These are phyloP conservation scores for Magnusiomyces fungicola DNA, from an alignment of 1,139 yeast species.

Conservation along the genomic window DNA sequence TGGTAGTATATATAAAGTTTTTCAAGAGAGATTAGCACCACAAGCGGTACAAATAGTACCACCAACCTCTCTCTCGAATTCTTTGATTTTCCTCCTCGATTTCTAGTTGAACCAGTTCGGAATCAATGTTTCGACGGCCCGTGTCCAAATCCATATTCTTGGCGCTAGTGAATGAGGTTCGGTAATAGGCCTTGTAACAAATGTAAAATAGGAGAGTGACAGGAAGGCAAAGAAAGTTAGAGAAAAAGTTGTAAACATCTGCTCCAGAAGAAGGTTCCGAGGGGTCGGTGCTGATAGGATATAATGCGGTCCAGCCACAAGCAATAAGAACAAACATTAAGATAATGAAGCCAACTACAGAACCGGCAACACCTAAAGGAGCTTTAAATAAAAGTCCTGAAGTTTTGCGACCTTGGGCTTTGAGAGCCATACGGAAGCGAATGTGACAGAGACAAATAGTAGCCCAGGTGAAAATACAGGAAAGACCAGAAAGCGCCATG, in stretches of 20 bases:
- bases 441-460: slow-evolving; percentile 64
- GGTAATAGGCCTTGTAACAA: slow-evolving; percentile 42
- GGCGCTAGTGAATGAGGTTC: slow-evolving; percentile 33
- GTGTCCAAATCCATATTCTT: slow-evolving; percentile 46
- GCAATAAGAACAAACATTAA: slow-evolving; percentile 45
- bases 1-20: background rate
- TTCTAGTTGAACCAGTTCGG: slow-evolving; percentile 43
- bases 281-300: slow-evolving; percentile 35
- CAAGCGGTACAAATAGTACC: slow-evolving; percentile 33
- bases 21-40: slow-evolving; percentile 36
- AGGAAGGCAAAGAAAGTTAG: slow-evolving; percentile 43
- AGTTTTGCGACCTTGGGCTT: slow-evolving; percentile 52
- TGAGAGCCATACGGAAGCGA: slow-evolving; percentile 52
- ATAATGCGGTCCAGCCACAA: slow-evolving; percentile 68
- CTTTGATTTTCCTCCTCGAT: slow-evolving; percentile 39
- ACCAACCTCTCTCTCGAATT: slow-evolving; percentile 32
- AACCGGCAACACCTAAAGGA: slow-evolving; percentile 66
- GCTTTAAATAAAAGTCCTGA: slow-evolving; percentile 65
- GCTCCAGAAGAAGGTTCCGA: slow-evolving; percentile 10
- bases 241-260: slow-evolving; percentile 41
- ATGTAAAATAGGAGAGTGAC: slow-evolving; percentile 41
- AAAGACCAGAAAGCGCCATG: slow-evolving; percentile 68
- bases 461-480: slow-evolving; percentile 71
- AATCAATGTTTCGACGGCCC: slow-evolving; percentile 46
- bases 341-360: slow-evolving; percentile 52